phyloP scores from a whole-genome alignment of 2,329 filamentous ascomycete genomes.

The Chrysosporium keratinophilum region DNA sequence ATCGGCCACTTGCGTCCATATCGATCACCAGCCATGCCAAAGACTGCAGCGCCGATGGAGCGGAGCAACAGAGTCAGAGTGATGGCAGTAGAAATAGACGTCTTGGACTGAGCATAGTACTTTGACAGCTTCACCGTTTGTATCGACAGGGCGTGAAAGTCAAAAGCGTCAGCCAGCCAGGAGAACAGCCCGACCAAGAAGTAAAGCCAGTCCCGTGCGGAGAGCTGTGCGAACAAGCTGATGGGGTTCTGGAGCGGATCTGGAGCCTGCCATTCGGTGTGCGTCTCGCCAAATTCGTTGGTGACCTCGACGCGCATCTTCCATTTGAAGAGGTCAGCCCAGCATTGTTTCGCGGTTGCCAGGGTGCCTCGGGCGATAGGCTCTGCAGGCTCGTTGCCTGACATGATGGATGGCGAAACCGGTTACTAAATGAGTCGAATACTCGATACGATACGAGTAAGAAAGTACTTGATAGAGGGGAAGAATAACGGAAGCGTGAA shows the following conservation, averaged over 20 bases:
- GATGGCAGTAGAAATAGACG: constrained; percentile 50
- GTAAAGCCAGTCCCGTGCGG: constrained; percentile 60
- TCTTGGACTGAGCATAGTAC: constrained; percentile 44
- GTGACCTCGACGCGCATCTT: constrained; percentile 60
- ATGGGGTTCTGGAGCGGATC: constrained; percentile 60
- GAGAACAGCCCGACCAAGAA: constrained; percentile 63
- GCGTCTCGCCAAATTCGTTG: constrained; percentile 54
- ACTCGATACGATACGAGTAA: no score
- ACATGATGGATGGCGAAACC: constrained; percentile 7
- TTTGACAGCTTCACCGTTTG: constrained; percentile 46
- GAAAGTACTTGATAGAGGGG: no score
- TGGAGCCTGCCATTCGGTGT: constrained; percentile 58
- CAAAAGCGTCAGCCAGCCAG: constrained; percentile 60
- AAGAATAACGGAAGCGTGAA: no score
- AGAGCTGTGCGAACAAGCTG: constrained; percentile 55
- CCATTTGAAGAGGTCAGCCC: constrained; percentile 59
- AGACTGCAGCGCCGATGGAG: constrained; percentile 50
- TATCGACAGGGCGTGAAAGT: constrained; percentile 54
- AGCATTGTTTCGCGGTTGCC: constrained; percentile 54
- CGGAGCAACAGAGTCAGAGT: constrained; percentile 53
- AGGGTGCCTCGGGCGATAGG: constrained; percentile 56
- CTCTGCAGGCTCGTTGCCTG: constrained; percentile 46
- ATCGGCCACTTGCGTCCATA: constrained; percentile 52
- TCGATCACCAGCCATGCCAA: constrained; percentile 46
- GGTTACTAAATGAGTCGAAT: no score